Evolutionary conservation across 2,329 filamentous ascomycete genomes (phyloP).

Genomic region (Colletotrichum navitas): DNA sequence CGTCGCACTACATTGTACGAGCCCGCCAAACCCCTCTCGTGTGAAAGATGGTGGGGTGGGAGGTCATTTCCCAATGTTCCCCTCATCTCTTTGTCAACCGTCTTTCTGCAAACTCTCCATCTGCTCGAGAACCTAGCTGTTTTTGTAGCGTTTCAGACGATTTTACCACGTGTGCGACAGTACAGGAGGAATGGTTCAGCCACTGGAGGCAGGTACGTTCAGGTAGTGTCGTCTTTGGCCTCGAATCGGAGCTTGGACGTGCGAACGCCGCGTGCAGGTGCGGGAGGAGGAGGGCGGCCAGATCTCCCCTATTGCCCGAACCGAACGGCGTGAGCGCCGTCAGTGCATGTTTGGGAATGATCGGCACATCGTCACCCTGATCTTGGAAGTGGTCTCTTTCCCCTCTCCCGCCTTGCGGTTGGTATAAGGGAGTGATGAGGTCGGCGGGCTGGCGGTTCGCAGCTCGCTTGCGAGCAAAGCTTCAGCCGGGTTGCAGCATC

Average conservation of each 20-base stretch:
- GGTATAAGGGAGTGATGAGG: conserved; percentile 11
- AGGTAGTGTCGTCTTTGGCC: neutral
- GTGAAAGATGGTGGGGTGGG: conserved; percentile 25
- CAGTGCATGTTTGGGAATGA: conserved; percentile 19
- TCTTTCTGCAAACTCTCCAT: conserved; percentile 11
- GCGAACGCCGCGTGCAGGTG: conserved; percentile 20
- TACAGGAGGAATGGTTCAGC: neutral
- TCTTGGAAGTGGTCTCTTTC: neutral
- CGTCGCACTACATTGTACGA: conserved; percentile 18
- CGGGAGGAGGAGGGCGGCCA: conserved; percentile 7
- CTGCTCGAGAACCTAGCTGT: neutral
- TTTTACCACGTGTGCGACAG: conserved; percentile 13
- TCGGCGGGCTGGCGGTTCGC: conserved; percentile 7
- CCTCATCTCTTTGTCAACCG: conserved; percentile 24
- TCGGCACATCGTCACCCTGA: conserved; percentile 4
- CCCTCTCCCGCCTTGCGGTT: neutral
- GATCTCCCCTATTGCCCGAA: conserved; percentile 13
- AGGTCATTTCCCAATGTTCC: conserved; percentile 32
- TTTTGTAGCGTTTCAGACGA: neutral
- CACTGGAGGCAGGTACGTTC: neutral
- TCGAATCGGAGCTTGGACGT: conserved; percentile 19
- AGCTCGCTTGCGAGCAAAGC: neutral
- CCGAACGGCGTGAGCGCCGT: conserved; percentile 20
- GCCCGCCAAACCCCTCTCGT: conserved; percentile 11
- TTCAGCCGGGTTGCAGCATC: neutral